Conservation (phyloP, 345 rosid genomes). For the Arabidopsis arenosa region DNA sequence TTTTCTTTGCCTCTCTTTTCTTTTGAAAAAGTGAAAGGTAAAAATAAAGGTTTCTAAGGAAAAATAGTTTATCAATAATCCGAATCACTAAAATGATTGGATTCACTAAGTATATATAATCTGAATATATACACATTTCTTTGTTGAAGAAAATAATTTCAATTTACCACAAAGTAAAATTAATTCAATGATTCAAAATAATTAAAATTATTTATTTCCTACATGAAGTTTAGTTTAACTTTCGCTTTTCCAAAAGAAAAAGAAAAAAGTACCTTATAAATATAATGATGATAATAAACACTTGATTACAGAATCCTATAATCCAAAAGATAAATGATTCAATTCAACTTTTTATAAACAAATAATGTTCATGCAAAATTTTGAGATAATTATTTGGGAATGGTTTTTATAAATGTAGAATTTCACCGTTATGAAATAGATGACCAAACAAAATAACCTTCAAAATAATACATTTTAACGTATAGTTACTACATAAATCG, state of each 20-base stretch:
- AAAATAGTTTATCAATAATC: neutral
- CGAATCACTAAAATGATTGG: neutral
- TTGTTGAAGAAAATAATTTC: constrained; percentile 11
- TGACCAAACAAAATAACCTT: no score
- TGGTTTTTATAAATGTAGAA: no score
- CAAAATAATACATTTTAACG: no score
- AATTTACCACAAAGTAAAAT: neutral
- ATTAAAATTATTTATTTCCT: neutral
- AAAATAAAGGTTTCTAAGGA: neutral
- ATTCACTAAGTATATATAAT: neutral
- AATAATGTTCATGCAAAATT: neutral
- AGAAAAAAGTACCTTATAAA: constrained; percentile 30
- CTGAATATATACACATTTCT: neutral
- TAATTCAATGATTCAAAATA: neutral
- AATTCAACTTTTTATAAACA: neutral
- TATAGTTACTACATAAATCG: no score
- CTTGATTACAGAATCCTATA: constrained; percentile 32
- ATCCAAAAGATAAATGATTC: neutral
- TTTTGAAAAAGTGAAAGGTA: constrained; percentile 33
- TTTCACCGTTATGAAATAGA: no score
- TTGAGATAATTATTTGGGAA: neutral
- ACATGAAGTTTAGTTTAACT: constrained; percentile 18
- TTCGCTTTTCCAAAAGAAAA: constrained; percentile 32
- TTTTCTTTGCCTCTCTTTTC: constrained; percentile 17
- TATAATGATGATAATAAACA: constrained; percentile 37